Evolutionary conservation across 345 rosid genomes (phyloP), one percentile per base, ranked within the genome.

Genomic region (Gossypium rotundifolium): DNA sequence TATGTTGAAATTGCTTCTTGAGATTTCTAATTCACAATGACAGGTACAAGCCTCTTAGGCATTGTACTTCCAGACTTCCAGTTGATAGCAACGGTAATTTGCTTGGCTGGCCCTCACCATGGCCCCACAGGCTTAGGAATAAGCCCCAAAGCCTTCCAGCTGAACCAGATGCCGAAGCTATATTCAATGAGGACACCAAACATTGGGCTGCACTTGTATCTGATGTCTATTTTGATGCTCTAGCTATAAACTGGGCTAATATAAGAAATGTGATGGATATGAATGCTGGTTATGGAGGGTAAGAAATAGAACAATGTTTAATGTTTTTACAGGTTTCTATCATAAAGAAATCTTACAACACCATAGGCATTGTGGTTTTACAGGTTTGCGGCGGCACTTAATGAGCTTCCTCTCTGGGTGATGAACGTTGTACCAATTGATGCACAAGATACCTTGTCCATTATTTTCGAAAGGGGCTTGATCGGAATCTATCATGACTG

Each of bases 271-370:
- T 92, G 77, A 89, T 94, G 90, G 98, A 94, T 73, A 91, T 94
- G 98, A 92, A 89, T 85, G 93, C 98, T 1, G 91, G 95, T 72
- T 89, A 71, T 81, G 98, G 98, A 90, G 90, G 98, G 97, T 94
- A 88, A 82, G 80, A 20, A 46, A 75, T 44, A 53, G 61, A 16
- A 27, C 71, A n/a, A 58, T 64, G 22, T 11, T 71, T 45, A n/a
- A 58, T 64, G 22, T 11, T 71, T 45, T 46, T 4, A 65, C 55
- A 53, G 18, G 10, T 65, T 23, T 16, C 44, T 74, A 3, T 13
- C 9, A 13, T 55, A 52, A 29, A 33, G 48, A 52, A 55, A 45
- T 59, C 67, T 58, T 9, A 64, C 29, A 27, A 29, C 20, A 53
- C 44, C 1, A 1, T 65, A 25, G 17, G 2, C 9, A 51, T 69